Conservation (phyloP, 805 yeast genomes). For the Yarrowia yakushimensis region DNA sequence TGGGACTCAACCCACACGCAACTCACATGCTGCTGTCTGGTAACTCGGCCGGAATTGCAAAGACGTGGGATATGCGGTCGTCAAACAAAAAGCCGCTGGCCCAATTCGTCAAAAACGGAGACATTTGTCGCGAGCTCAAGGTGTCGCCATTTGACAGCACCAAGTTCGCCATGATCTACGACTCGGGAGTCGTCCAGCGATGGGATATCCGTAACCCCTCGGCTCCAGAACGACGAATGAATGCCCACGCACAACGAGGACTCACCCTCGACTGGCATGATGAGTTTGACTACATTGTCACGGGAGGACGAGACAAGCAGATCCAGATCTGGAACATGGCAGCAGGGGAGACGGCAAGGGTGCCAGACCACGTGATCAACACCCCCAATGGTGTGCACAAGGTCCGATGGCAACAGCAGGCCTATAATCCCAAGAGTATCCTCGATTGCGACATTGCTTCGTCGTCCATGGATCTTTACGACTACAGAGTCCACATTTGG, state of each 20-base stretch:
- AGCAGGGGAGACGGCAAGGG: constrained; percentile 36
- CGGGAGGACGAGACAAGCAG: constrained; percentile 91
- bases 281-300: constrained; percentile 68
- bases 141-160: constrained; percentile 54
- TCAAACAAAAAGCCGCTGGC: constrained; percentile 47
- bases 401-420: constrained; percentile 53
- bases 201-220: constrained; percentile 77
- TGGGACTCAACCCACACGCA: constrained; percentile 66
- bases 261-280: constrained; percentile 87
- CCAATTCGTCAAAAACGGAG: constrained; percentile 61
- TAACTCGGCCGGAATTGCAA: constrained; percentile 69
- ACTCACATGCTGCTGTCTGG: constrained; percentile 65
- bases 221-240: constrained; percentile 64
- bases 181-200: constrained; percentile 79
- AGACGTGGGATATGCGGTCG: constrained; percentile 79
- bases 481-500: constrained; percentile 63
- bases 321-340: constrained; percentile 71
- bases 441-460: constrained; percentile 52
- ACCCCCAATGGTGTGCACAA: constrained; percentile 78
- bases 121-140: constrained; percentile 59
- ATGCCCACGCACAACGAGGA: constrained; percentile 91
- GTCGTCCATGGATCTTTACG: constrained; percentile 64
- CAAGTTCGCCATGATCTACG: constrained; percentile 75
- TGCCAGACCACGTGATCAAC: constrained; percentile 68
- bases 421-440: constrained; percentile 26